phyloP scores from a whole-genome alignment of 2,329 filamentous ascomycete species.

The Hortaea werneckii region DNA sequence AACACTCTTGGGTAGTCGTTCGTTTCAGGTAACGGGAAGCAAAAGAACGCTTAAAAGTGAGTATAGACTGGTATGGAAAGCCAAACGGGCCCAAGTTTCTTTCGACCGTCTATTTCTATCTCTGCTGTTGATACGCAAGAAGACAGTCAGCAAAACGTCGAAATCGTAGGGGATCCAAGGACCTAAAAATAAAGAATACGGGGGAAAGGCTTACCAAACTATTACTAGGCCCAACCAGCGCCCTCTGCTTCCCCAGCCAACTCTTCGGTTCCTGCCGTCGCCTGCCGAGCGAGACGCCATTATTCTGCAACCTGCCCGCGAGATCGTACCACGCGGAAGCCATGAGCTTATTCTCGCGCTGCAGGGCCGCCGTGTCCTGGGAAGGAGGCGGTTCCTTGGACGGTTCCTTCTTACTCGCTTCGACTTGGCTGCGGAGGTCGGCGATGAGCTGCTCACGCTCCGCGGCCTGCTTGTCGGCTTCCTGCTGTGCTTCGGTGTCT shows the following conservation, averaged over 20 bases:
- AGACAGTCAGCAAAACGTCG: too few relatives aligned
- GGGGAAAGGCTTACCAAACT: slow-evolving; percentile 1
- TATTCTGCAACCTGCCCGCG: slow-evolving; percentile 67
- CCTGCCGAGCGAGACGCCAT: slow-evolving; percentile 67
- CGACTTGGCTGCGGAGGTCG: slow-evolving; percentile 20
- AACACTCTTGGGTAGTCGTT: too few relatives aligned
- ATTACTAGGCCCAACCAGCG: slow-evolving; percentile 25
- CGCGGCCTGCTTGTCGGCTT: slow-evolving; percentile 13
- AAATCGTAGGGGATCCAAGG: too few relatives aligned
- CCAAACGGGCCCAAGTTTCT: too few relatives aligned
- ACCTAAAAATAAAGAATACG: too few relatives aligned
- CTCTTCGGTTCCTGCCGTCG: slow-evolving; percentile 66
- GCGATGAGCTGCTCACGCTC: slow-evolving; percentile 20
- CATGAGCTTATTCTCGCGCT: slow-evolving; percentile 69
- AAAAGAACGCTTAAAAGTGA: too few relatives aligned
- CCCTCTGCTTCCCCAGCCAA: slow-evolving; percentile 74
- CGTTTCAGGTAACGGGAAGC: too few relatives aligned
- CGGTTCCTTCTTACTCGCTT: slow-evolving; percentile 9
- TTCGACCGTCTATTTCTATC: too few relatives aligned
- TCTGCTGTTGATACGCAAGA: too few relatives aligned
- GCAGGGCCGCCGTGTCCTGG: slow-evolving; percentile 54
- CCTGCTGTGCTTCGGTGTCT: slow-evolving; percentile 7
- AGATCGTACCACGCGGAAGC: slow-evolving; percentile 81
- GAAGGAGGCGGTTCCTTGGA: slow-evolving; percentile 5
- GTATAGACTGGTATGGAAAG: too few relatives aligned